phyloP scores from a whole-genome alignment of 192 early-diverging fungal species.

The Glomus cerebriforme region DNA sequence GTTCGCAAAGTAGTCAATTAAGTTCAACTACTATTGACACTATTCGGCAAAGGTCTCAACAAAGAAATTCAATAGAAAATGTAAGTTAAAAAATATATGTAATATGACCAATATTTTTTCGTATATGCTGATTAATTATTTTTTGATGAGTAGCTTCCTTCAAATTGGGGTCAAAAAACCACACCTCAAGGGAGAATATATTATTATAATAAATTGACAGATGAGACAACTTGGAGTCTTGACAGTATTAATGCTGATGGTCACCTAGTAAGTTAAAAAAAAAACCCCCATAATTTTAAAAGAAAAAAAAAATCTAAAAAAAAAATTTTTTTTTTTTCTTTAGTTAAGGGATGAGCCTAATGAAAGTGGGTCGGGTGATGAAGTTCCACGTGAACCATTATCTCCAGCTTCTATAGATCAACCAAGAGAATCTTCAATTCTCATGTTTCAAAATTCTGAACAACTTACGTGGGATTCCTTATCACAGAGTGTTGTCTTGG shows the following conservation, averaged over 20 bases:
- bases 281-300: neutral
- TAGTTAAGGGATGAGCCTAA: neutral
- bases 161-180: slow-evolving; percentile 50
- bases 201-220: slow-evolving; percentile 56
- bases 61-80: neutral
- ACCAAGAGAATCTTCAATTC: neutral
- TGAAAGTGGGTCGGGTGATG: neutral
- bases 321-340: neutral
- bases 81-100: neutral
- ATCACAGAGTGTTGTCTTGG: slow-evolving; percentile 45
- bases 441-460: slow-evolving; percentile 24
- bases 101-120: no score
- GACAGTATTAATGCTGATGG: slow-evolving; percentile 39
- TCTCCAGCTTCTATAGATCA: neutral
- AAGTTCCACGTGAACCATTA: neutral
- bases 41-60: slow-evolving; percentile 16
- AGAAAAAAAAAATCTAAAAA: neutral
- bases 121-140: neutral
- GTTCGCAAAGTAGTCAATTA: slow-evolving; percentile 6
- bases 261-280: slow-evolving; percentile 15
- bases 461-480: slow-evolving; percentile 56
- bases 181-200: slow-evolving; percentile 51
- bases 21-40: slow-evolving; percentile 19
- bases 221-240: slow-evolving; percentile 55
- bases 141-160: slow-evolving; percentile 36